These are phyloP conservation scores for Vitis hybrid DNA, from an alignment of 177 flowering plant species.

Conservation along the genomic window DNA sequence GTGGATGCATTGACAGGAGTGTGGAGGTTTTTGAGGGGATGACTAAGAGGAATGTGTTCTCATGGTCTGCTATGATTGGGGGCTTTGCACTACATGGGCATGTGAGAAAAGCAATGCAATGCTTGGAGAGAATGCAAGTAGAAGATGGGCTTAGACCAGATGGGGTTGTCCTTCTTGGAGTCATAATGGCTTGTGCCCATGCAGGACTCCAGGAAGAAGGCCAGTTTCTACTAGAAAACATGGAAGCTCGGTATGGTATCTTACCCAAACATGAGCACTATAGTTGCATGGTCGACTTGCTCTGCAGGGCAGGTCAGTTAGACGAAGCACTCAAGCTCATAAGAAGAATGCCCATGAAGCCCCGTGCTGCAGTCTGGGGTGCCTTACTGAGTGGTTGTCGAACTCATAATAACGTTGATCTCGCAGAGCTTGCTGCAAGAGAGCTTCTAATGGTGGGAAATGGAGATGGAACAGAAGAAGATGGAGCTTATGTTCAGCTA, in stretches of 20 bases:
- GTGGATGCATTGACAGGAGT: constrained; percentile 50
- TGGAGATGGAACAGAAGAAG: constrained; percentile 28
- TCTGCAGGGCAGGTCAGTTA: constrained; percentile 47
- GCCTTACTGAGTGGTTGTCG: constrained; percentile 45
- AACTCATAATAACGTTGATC: constrained; percentile 31
- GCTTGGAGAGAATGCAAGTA: constrained; percentile 38
- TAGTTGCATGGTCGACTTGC: constrained; percentile 57
- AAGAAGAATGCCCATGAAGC: constrained; percentile 58
- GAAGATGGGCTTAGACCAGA: constrained; percentile 45
- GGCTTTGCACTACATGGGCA: constrained; percentile 45
- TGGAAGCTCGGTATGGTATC: constrained; percentile 36
- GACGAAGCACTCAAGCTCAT: constrained; percentile 41
- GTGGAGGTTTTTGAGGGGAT: constrained; percentile 39
- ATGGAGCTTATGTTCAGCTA: constrained; percentile 47
- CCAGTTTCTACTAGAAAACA: constrained; percentile 25
- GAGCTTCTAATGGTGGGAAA: constrained; percentile 34
- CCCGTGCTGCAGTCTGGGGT: constrained; percentile 57
- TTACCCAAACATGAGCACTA: constrained; percentile 48
- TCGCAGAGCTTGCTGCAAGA: constrained; percentile 43
- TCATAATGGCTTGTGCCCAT: constrained; percentile 51
- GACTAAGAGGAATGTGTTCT: constrained; percentile 36
- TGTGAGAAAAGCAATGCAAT: constrained; percentile 30
- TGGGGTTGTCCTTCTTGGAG: constrained; percentile 43
- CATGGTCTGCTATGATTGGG: constrained; percentile 61
- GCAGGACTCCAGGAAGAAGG: constrained; percentile 45